A percentile compares a stretch with the other conserved stretches of the same genome.
Conservation (phyloP, 2,329 filamentous ascomycete species). For the Epichloe gansuensis region DNA sequence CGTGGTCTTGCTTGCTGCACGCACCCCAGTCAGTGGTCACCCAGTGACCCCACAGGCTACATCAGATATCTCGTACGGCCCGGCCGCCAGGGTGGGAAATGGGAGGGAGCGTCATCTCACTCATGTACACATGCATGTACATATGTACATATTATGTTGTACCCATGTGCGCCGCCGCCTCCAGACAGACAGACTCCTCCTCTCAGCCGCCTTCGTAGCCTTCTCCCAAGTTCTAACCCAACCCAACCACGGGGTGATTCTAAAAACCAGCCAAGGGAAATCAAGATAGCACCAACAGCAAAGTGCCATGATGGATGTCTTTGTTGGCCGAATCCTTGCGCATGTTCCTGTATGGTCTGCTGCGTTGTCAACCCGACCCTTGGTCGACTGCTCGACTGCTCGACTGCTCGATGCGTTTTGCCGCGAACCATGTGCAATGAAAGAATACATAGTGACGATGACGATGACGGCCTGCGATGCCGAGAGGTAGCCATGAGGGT, state of each 20-base stretch:
- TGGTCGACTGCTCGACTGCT: not conserved
- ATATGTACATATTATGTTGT: no score
- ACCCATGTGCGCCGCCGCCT: no score
- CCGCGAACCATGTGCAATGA: not conserved
- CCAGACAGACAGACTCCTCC: no score
- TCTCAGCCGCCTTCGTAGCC: no score
- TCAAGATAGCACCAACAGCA: no score
- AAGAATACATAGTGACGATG: not conserved
- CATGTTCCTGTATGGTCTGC: not conserved
- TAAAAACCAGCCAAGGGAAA: no score
- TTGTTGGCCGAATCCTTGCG: not conserved
- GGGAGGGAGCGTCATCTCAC: not conserved
- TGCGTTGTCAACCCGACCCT: not conserved
- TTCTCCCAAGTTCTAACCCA: no score
- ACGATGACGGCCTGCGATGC: not conserved
- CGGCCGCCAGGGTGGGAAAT: not conserved
- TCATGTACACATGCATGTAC: no score
- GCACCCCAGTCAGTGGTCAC: not conserved
- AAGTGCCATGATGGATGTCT: not conserved
- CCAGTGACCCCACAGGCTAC: not conserved
- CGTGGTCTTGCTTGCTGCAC: not conserved
- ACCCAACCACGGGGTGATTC: no score
- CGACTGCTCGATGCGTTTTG: not conserved
- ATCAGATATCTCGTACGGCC: not conserved
- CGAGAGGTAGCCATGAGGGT: not conserved